Conservation (phyloP, 2,329 filamentous ascomycete species). For the Penicillium nordicum region DNA sequence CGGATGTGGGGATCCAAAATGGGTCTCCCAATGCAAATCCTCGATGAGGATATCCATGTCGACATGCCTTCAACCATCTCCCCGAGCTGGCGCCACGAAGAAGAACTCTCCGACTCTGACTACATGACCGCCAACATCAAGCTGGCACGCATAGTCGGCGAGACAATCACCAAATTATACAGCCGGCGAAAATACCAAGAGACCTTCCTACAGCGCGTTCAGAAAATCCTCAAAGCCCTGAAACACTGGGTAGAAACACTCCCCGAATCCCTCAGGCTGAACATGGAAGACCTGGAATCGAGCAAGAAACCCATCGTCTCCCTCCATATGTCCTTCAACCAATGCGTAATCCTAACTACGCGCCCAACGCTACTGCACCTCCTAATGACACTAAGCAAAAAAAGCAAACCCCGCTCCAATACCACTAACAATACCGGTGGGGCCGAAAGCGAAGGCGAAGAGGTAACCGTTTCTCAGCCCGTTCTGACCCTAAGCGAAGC, state of each 20-base stretch:
- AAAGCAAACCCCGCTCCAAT: background rate
- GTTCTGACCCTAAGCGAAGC: conserved; percentile 38
- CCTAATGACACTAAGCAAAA: conserved; percentile 33
- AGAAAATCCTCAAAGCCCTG: conserved; percentile 38
- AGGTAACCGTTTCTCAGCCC: conserved; percentile 34
- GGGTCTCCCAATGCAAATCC: conserved; percentile 48
- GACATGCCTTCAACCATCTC: conserved; percentile 37
- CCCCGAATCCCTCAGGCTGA: conserved; percentile 33
- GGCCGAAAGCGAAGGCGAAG: background rate
- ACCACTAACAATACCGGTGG: background rate
- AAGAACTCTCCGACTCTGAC: conserved; percentile 38
- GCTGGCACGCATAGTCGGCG: conserved; percentile 37
- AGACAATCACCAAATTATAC: conserved; percentile 36
- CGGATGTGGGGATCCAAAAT: conserved; percentile 51
- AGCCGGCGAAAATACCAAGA: conserved; percentile 37
- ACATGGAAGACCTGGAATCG: conserved; percentile 32
- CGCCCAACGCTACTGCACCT: conserved; percentile 40
- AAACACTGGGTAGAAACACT: conserved; percentile 40
- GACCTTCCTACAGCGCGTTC: conserved; percentile 41
- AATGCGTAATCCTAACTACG: conserved; percentile 41
- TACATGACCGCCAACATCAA: conserved; percentile 39
- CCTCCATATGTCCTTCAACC: conserved; percentile 40
- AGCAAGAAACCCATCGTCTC: conserved; percentile 34
- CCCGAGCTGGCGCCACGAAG: conserved; percentile 30
- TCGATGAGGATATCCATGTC: conserved; percentile 47